These are phyloP conservation scores for Pulicaria dysenterica DNA, from an alignment of 129 eudicot genomes.

Conservation along the genomic window DNA sequence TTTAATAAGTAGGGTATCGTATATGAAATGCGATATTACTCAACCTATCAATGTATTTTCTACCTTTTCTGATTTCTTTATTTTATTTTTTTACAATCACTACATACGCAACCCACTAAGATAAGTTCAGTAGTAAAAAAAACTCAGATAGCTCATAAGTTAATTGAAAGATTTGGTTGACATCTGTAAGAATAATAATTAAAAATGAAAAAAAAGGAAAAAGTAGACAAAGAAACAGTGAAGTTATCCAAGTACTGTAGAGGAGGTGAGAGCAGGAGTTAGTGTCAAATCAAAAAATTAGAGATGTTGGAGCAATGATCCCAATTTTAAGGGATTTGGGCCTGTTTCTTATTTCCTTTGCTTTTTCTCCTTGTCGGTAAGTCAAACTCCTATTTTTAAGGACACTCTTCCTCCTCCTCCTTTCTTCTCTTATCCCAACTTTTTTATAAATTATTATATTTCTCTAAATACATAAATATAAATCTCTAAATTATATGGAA, in stretches of 20 bases:
- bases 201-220: background rate
- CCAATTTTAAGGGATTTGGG: constrained; percentile 44
- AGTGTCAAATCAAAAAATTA: constrained; percentile 28
- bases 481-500: no score
- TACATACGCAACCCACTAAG: no score
- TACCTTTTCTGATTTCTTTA: no score
- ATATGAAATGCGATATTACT: no score
- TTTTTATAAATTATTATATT: no score
- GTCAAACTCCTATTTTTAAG: constrained; percentile 46
- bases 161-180: background rate
- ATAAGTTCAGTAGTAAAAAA: no score
- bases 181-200: background rate
- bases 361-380: constrained; percentile 34
- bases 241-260: constrained; percentile 36
- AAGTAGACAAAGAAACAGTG: background rate
- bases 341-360: constrained; percentile 29
- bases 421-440: constrained; percentile 20
- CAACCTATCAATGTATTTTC: no score
- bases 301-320: constrained; percentile 46
- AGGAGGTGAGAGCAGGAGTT: constrained; percentile 16
- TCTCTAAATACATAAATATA: no score
- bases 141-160: no score
- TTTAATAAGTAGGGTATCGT: no score
- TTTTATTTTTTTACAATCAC: no score
- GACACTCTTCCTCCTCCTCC: constrained; percentile 40